A percentile compares a stretch with the other conserved stretches of the same genome.
Evolutionary conservation across 306 rosid genomes (phyloP).

Genomic region (Lathyrus tuberosus): DNA sequence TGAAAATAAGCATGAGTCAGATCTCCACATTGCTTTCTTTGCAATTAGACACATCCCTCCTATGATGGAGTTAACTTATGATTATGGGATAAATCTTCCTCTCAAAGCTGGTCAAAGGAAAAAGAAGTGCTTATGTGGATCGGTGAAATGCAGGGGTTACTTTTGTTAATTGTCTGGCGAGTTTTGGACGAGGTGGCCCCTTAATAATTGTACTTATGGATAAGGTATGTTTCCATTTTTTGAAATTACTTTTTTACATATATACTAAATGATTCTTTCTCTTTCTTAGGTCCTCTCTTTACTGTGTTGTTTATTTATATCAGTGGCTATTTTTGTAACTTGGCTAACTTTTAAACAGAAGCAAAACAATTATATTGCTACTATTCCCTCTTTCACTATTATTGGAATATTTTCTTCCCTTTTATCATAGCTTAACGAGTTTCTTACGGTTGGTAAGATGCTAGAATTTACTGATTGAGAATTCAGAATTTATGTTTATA

Average conservation of each 20-base stretch:
- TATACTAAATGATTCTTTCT: not conserved
- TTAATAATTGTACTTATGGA: slow-evolving; percentile 24
- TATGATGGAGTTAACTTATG: slow-evolving; percentile 87
- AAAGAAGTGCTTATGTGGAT: slow-evolving; percentile 81
- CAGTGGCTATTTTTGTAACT: not conserved
- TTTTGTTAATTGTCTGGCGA: slow-evolving; percentile 50
- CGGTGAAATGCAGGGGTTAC: slow-evolving; percentile 70
- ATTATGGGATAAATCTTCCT: slow-evolving; percentile 70
- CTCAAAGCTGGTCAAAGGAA: slow-evolving; percentile 66
- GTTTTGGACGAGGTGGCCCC: slow-evolving; percentile 39
- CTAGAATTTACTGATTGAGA: not conserved
- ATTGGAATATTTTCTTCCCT: slow-evolving; percentile 8
- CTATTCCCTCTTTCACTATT: not conserved
- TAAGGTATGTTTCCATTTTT: slow-evolving; percentile 55
- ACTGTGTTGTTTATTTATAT: slow-evolving; percentile 15
- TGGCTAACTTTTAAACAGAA: not conserved
- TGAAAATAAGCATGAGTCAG: slow-evolving; percentile 61
- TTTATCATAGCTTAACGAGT: not conserved
- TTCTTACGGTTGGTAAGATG: not conserved
- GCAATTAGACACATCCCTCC: slow-evolving; percentile 82
- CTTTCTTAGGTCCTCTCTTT: not conserved
- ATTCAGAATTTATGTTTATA: not conserved
- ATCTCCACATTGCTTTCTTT: slow-evolving; percentile 76
- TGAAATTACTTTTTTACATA: slow-evolving; percentile 20
- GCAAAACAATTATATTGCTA: not conserved